Conservation (phyloP, 495 filamentous ascomycete genomes). For the Neurospora sp. region DNA sequence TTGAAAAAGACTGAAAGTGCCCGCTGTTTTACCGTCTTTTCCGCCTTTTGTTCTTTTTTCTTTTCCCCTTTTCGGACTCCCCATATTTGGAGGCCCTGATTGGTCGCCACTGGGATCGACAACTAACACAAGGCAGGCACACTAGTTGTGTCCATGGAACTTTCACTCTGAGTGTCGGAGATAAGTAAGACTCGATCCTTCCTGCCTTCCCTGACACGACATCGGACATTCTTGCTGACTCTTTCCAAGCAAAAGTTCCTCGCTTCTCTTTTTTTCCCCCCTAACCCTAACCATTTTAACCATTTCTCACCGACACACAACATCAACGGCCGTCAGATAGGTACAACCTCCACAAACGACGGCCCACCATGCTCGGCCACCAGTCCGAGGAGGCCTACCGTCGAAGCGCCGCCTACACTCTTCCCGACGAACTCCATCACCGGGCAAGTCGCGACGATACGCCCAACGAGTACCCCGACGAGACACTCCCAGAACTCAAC, state of each 20-base stretch:
- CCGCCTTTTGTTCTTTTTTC: background rate
- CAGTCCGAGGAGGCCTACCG: conserved; percentile 14
- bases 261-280: background rate
- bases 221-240: background rate
- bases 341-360: conserved; percentile 1
- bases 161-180: background rate
- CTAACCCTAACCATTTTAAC: no score
- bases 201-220: background rate
- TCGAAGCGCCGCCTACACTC: conserved; percentile 6
- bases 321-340: background rate
- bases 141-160: background rate
- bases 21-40: background rate
- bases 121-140: background rate
- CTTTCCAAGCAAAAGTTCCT: background rate
- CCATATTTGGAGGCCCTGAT: background rate
- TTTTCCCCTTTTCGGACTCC: background rate
- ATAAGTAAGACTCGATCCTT: background rate
- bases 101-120: background rate
- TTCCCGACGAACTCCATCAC: conserved; percentile 17
- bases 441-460: conserved; percentile 6
- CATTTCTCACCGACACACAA: background rate
- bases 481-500: conserved; percentile 6
- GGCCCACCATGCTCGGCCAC: conserved; percentile 5
- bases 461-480: background rate
- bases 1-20: background rate